A percentile compares a stretch with the other conserved stretches of the same genome.
These are phyloP conservation scores for Naganishia sp. DNA, from an alignment of 1,284 basidiomycete genomes.

Conservation along the genomic window DNA sequence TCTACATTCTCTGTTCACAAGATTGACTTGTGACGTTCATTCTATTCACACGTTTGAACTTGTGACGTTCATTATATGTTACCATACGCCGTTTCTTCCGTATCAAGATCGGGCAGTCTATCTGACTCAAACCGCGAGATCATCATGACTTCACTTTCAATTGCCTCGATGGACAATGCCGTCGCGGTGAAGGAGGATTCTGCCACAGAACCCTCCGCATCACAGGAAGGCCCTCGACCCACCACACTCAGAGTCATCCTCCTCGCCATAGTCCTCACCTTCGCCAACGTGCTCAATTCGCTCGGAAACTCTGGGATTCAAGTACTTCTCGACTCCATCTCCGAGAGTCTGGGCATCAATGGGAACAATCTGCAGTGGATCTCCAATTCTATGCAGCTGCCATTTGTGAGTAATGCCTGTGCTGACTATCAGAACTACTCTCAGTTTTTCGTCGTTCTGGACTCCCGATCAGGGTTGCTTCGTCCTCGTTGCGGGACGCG, in stretches of 20 bases:
- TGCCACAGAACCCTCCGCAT: too few species aligned
- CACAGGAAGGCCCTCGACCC: background rate
- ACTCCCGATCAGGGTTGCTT: conserved; percentile 63
- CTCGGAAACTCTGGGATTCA: background rate
- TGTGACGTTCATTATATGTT: too few species aligned
- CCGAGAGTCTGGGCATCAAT: background rate
- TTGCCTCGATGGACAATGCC: too few species aligned
- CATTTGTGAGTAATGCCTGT: background rate
- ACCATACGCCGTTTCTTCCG: too few species aligned
- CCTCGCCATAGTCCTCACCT: conserved; percentile 10
- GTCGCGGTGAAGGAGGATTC: too few species aligned
- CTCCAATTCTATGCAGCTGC: conserved; percentile 12
- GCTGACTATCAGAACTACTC: background rate
- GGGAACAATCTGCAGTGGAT: conserved; percentile 13
- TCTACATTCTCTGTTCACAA: too few species aligned
- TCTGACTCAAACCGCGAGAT: too few species aligned
- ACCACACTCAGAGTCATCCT: background rate
- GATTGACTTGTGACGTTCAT: too few species aligned
- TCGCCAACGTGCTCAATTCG: conserved; percentile 4
- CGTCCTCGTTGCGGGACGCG: conserved; percentile 66
- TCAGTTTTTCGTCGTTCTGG: background rate
- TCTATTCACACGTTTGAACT: too few species aligned
- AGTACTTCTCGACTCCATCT: conserved; percentile 1
- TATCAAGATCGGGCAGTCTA: too few species aligned
- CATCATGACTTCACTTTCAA: too few species aligned